Conservation (phyloP, 495 filamentous ascomycete genomes). For the Lasiosphaeria hispida region DNA sequence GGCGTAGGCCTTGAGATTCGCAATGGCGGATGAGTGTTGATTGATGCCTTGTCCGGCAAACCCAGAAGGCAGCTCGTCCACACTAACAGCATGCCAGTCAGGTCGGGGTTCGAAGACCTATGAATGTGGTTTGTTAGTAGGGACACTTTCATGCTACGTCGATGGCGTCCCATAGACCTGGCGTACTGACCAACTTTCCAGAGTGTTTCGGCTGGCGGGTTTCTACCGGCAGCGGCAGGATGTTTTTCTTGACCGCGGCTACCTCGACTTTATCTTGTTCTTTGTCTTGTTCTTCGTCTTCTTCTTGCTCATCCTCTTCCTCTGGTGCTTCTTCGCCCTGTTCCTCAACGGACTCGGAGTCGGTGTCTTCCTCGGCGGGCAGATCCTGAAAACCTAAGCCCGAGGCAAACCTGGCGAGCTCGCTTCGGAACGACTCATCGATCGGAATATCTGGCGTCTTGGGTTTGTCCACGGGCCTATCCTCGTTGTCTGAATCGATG, state of each 20-base stretch:
- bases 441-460: slow-evolving; percentile 27
- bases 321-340: slow-evolving; percentile 23
- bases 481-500: slow-evolving; percentile 61
- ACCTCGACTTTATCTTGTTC: slow-evolving; percentile 25
- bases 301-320: slow-evolving; percentile 29
- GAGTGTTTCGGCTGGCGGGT: slow-evolving; percentile 20
- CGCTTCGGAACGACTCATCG: slow-evolving; percentile 39
- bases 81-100: slow-evolving; percentile 75
- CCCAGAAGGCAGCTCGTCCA: slow-evolving; percentile 53
- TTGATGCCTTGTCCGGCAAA: slow-evolving; percentile 44
- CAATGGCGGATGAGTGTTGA: slow-evolving; percentile 57
- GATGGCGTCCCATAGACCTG: neutral
- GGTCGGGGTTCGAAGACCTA: slow-evolving; percentile 73
- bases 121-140: slow-evolving; percentile 13
- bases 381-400: slow-evolving; percentile 48
- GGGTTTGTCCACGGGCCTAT: slow-evolving; percentile 38
- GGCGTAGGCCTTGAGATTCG: slow-evolving; percentile 73
- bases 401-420: slow-evolving; percentile 44
- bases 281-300: slow-evolving; percentile 21
- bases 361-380: slow-evolving; percentile 29
- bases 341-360: slow-evolving; percentile 30
- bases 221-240: slow-evolving; percentile 21
- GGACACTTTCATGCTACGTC: neutral
- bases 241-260: slow-evolving; percentile 16
- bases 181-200: slow-evolving; percentile 44